Conservation (phyloP, 306 rosid species). For the Vigna unguiculata region DNA sequence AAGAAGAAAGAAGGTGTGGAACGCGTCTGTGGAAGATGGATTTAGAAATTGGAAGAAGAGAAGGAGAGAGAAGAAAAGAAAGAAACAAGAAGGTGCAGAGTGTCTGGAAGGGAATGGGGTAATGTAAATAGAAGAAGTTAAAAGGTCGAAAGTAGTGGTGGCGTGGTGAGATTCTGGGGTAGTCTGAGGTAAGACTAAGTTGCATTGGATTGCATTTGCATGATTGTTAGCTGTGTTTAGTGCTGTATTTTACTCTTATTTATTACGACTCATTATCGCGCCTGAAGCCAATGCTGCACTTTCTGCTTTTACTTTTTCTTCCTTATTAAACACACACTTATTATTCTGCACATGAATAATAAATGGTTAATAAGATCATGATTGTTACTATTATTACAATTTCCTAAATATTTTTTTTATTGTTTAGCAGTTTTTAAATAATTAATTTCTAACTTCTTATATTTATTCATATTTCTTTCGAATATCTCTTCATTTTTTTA, state of each 20-base stretch:
- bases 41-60: slow-evolving; percentile 1
- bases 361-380: no score
- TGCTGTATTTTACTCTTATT: neutral
- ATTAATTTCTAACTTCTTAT: no score
- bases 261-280: neutral
- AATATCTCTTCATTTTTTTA: no score
- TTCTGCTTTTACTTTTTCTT: neutral
- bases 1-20: neutral
- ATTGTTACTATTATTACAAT: no score
- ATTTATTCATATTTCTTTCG: no score
- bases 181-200: neutral
- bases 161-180: slow-evolving; percentile 22
- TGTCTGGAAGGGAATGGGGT: neutral
- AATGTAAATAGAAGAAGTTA: slow-evolving; percentile 13
- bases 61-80: slow-evolving; percentile 1
- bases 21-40: neutral
- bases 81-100: neutral
- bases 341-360: no score
- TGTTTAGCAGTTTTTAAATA: no score
- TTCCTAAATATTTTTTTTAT: no score
- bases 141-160: neutral
- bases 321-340: no score
- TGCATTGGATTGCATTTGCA: slow-evolving; percentile 9
- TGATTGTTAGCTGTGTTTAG: neutral
- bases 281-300: neutral